A percentile compares a stretch with the other conserved stretches of the same genome.
phyloP scores from a whole-genome alignment of 768 basidiomycete species.

The Russula virescens region DNA sequence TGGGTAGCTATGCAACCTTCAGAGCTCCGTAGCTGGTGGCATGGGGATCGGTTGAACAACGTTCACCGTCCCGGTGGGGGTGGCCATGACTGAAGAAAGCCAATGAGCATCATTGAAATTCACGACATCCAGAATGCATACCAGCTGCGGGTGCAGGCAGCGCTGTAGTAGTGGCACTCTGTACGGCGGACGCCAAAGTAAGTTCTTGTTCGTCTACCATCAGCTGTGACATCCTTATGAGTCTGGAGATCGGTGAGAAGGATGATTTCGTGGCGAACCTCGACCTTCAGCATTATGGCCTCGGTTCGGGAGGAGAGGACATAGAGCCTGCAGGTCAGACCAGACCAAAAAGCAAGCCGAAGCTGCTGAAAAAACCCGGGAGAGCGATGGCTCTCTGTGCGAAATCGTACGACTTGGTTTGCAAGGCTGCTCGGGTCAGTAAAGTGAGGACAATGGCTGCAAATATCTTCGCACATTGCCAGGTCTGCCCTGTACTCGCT shows the following conservation, averaged over 20 bases:
- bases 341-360: not conserved
- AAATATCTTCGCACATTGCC: not conserved
- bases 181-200: not conserved
- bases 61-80: not conserved
- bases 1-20: not conserved
- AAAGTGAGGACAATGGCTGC: not conserved
- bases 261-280: not conserved
- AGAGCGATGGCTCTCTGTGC: slow-evolving; percentile 1
- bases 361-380: not conserved
- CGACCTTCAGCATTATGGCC: not conserved
- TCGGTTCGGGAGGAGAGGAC: not conserved
- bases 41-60: not conserved
- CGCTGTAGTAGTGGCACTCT: not conserved
- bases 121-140: not conserved
- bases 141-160: not conserved
- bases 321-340: not conserved
- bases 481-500: not conserved
- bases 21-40: not conserved
- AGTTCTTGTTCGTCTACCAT: not conserved
- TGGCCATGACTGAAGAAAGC: not conserved
- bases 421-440: not conserved
- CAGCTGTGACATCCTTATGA: not conserved
- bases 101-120: not conserved
- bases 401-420: not conserved
- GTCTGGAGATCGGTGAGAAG: not conserved